These are phyloP conservation scores for Drechslerella dactyloides DNA, from an alignment of 2,329 filamentous ascomycete species.

Conservation along the genomic window DNA sequence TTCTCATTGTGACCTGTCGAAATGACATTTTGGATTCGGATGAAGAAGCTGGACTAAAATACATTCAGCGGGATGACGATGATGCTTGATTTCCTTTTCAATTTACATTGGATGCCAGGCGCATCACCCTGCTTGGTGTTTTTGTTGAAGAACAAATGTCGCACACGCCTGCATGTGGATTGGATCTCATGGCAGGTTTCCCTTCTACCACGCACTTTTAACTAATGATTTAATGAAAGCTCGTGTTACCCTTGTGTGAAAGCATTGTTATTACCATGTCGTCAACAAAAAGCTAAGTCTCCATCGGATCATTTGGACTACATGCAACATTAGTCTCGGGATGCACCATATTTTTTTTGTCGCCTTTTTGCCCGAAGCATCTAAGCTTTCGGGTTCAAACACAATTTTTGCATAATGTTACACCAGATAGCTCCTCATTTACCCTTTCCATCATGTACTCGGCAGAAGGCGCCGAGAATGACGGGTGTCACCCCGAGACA, in stretches of 20 bases:
- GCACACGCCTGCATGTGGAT: neutral
- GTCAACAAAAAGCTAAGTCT: too few relatives aligned
- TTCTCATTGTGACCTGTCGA: constrained; percentile 39
- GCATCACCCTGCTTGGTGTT: neutral
- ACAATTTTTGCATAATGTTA: too few relatives aligned
- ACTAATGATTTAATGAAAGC: neutral
- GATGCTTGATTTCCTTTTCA: constrained; percentile 18
- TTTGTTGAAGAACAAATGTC: neutral
- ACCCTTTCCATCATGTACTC: too few relatives aligned
- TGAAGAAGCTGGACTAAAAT: constrained; percentile 35
- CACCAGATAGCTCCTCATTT: too few relatives aligned
- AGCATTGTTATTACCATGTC: too few relatives aligned
- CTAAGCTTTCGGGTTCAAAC: too few relatives aligned
- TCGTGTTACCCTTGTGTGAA: neutral
- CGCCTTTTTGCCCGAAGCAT: too few relatives aligned
- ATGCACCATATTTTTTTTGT: too few relatives aligned
- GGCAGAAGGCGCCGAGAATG: too few relatives aligned
- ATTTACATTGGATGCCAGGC: neutral
- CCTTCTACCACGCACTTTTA: neutral
- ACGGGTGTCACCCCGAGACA: too few relatives aligned
- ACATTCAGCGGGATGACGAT: constrained; percentile 25
- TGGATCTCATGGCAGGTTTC: neutral
- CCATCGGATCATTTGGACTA: too few relatives aligned
- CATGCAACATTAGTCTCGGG: too few relatives aligned
- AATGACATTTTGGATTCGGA: constrained; percentile 48